Base-by-base conservation (phyloP, 805 yeast genomes). In the Lipomyces anomalus region DNA sequence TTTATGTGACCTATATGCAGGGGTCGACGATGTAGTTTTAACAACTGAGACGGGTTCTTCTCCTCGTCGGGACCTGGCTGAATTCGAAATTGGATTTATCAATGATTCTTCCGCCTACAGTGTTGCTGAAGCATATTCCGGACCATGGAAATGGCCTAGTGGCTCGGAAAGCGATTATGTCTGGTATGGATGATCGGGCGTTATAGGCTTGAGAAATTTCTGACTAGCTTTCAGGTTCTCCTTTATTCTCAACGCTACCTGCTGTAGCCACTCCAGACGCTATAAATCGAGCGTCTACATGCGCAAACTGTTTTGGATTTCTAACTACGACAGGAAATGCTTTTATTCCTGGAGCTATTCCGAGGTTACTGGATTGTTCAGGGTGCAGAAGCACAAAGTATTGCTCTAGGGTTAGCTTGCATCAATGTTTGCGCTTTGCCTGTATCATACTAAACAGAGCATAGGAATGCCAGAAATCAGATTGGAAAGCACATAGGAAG, bases 401-500 rank as follows among this genome's bases (percentile, higher is more conserved):
- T 38, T 46, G 50, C 33, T 46, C 50, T 1, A 34, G 20, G 26
- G 46, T 45, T n/a, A 7, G 40, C 38, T 9, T 17, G 9, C 21
- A 22, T 38, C 11, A 3, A 17, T 4, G n/a, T 24, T 13, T 4
- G 16, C 6, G 4, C 5, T 7, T 4, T 9, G 33, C 9, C 6
- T 23, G 6, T 11, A n/a, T 26, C 13, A n/a, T 38, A 26, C 7
- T n/a, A 18, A 13, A n/a, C 28, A 13, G 17, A 20, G 23, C 13
- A n/a, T 16, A 46, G 50, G 22, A 39, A 16, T 46, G 50, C 24
- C 43, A 47, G 17, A n/a, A 18, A 6, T 20, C 16, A 5, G 51
- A 47, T 22, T 39, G 44, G 43, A 42, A 34, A 16, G n/a, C n/a
- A n/a, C 51, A 47, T 28, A 36, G 33, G 18, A 21, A 16, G 21